Conservation (phyloP, 208 protist genomes). For the Crithidia sp. region DNA sequence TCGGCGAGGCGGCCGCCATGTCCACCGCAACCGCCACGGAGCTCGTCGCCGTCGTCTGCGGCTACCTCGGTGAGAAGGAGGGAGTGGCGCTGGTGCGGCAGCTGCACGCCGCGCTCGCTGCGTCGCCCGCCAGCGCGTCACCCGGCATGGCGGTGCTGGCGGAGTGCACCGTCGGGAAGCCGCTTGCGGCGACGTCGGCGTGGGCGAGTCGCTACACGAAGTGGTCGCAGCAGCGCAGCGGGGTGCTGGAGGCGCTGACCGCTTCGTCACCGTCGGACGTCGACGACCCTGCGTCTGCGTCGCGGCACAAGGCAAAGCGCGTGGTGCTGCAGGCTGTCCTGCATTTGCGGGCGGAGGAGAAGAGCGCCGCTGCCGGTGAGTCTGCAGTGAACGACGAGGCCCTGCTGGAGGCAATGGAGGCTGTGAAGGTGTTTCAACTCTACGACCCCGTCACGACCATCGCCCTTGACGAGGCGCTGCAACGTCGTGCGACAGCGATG, state of each 20-base stretch:
- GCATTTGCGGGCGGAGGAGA: conserved; percentile 15
- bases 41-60: conserved; percentile 24
- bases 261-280: neutral
- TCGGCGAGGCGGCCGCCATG: neutral
- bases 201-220: conserved; percentile 14
- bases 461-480: conserved; percentile 23
- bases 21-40: conserved; percentile 15
- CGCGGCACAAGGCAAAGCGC: conserved; percentile 3
- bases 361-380: neutral
- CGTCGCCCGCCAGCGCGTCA: neutral
- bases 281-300: neutral
- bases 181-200: conserved; percentile 13
- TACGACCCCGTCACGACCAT: conserved; percentile 26
- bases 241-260: conserved; percentile 1
- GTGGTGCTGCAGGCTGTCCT: conserved; percentile 18
- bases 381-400: conserved; percentile 16
- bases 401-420: conserved; percentile 25
- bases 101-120: neutral
- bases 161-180: conserved; percentile 22
- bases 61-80: conserved; percentile 17
- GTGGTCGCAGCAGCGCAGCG: conserved; percentile 21
- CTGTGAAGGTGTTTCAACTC: conserved; percentile 16
- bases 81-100: conserved; percentile 12
- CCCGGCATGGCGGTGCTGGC: conserved; percentile 13
- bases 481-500: neutral